phyloP scores from a whole-genome alignment of 148 eudicot species.

The Chenopodium suecicum region DNA sequence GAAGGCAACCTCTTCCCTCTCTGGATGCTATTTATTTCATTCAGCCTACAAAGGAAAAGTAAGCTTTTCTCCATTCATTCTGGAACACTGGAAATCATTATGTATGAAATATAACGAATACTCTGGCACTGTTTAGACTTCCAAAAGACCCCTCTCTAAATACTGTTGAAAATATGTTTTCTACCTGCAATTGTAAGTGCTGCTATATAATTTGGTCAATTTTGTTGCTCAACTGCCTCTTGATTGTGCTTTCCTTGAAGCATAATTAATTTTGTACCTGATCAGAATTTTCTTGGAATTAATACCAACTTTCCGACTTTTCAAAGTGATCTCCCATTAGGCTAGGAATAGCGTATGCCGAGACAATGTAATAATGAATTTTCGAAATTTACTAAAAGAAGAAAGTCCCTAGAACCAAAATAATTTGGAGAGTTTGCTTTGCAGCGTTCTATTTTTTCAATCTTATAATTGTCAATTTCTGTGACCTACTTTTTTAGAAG shows the following conservation, averaged over 20 bases:
- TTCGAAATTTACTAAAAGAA: background rate
- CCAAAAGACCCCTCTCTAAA: background rate
- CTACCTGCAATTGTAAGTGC: background rate
- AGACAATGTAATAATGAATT: background rate
- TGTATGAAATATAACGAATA: background rate
- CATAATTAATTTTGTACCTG: background rate
- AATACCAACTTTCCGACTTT: background rate
- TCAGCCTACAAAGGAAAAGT: conserved; percentile 97
- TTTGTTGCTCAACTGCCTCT: background rate
- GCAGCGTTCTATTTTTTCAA: no score
- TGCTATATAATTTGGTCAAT: background rate
- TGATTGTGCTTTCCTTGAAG: background rate
- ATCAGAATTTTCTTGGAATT: background rate
- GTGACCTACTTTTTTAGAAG: background rate
- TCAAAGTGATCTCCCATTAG: background rate
- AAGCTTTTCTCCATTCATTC: conserved; percentile 18
- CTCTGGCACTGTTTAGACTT: background rate
- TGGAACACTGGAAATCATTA: background rate
- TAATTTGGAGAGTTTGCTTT: background rate
- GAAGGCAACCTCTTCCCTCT: conserved; percentile 95
- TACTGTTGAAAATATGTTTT: background rate
- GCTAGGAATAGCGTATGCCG: background rate
- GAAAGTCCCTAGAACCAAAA: background rate
- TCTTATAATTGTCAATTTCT: background rate
- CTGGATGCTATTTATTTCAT: conserved; percentile 95